A percentile compares a stretch with the other conserved stretches of the same genome.
These are phyloP conservation scores for Daldinia grandis DNA, from an alignment of 495 filamentous ascomycete genomes.

Conservation along the genomic window DNA sequence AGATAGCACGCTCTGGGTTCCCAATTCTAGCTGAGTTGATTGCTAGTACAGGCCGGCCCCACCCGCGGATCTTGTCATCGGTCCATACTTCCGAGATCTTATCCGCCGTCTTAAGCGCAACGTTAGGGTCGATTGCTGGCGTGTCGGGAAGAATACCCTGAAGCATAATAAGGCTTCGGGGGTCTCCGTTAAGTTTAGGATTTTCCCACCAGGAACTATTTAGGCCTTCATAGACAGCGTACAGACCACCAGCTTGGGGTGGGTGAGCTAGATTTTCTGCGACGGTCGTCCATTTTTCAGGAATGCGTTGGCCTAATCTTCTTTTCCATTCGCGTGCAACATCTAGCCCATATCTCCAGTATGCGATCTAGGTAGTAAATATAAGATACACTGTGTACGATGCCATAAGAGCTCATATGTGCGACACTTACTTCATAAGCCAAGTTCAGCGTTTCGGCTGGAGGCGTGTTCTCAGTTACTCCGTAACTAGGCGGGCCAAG, in stretches of 20 bases:
- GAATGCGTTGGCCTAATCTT: conserved; percentile 45
- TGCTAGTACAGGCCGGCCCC: conserved; percentile 53
- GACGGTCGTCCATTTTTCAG: conserved; percentile 48
- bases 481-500: conserved; percentile 56
- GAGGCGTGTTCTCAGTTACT: conserved; percentile 53
- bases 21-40: conserved; percentile 51
- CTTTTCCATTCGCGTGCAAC: conserved; percentile 45
- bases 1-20: conserved; percentile 47
- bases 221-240: conserved; percentile 52
- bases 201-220: conserved; percentile 52
- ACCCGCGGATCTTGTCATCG: conserved; percentile 51
- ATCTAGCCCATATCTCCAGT: conserved; percentile 59
- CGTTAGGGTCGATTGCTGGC: conserved; percentile 43
- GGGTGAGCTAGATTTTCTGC: conserved; percentile 49
- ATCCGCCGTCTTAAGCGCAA: conserved; percentile 46
- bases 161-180: conserved; percentile 51
- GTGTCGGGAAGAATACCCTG: conserved; percentile 51
- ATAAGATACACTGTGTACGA: not conserved
- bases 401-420: not conserved
- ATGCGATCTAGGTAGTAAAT: conserved; percentile 45
- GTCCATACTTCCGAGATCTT: conserved; percentile 51
- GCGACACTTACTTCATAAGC: conserved; percentile 38
- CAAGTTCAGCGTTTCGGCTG: conserved; percentile 50
- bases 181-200: conserved; percentile 47
- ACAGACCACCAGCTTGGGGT: conserved; percentile 47